phyloP scores from a whole-genome alignment of 169 alveolate genomes.

The Eimeria praecox region DNA sequence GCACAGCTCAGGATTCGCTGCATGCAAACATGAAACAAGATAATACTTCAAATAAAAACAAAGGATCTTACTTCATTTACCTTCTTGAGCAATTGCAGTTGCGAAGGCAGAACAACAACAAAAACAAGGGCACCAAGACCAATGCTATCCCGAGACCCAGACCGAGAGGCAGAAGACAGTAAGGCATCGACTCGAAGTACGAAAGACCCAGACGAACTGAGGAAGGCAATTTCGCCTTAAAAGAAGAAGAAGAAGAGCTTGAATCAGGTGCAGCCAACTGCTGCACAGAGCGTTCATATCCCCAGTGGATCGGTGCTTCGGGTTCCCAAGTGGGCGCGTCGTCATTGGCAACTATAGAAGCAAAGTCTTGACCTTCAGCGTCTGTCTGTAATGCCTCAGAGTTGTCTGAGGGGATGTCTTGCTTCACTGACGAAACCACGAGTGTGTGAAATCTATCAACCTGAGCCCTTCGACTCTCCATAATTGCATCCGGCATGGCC shows the following conservation, averaged over 20 bases:
- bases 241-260: neutral
- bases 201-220: neutral
- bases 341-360: neutral
- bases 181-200: conserved; percentile 64
- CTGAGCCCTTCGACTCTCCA: neutral
- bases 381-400: neutral
- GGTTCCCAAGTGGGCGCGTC: neutral
- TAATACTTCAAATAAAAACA: too few relatives aligned
- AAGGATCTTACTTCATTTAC: neutral
- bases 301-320: neutral
- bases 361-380: neutral
- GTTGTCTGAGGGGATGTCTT: neutral
- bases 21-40: neutral
- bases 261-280: neutral
- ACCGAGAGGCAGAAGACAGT: conserved; percentile 12
- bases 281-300: conserved; percentile 22
- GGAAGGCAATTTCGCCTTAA: neutral
- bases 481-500: conserved; percentile 62
- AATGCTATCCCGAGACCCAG: conserved; percentile 32
- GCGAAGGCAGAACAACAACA: conserved; percentile 47
- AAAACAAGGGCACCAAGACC: conserved; percentile 50
- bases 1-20: neutral
- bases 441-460: neutral
- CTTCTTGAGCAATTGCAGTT: conserved; percentile 36
- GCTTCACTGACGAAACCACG: neutral